Conservation (phyloP, 2,329 filamentous ascomycete species). For the Xylariales sp. region DNA sequence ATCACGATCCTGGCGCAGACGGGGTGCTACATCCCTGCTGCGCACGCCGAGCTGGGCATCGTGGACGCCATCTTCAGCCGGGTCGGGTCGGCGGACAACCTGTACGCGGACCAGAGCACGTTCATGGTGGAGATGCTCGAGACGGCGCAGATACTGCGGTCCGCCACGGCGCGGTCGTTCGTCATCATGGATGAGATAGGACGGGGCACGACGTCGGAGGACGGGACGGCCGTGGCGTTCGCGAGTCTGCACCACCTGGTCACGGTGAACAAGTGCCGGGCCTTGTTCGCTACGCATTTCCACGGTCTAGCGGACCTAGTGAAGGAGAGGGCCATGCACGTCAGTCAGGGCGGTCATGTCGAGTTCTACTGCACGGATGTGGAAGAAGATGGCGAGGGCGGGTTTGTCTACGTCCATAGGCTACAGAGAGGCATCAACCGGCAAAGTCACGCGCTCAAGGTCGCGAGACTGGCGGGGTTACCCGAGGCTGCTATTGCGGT, state of each 20-base stretch:
- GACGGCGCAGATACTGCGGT: conserved; percentile 81
- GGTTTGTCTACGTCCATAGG: conserved; percentile 83
- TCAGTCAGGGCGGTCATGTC: conserved; percentile 37
- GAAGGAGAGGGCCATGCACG: conserved; percentile 38
- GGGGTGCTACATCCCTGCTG: conserved; percentile 87
- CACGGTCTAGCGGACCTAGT: conserved; percentile 79
- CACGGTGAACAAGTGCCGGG: conserved; percentile 69
- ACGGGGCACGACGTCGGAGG: conserved; percentile 86
- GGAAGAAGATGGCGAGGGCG: conserved; percentile 62
- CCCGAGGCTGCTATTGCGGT: conserved; percentile 67
- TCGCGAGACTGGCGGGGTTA: conserved; percentile 81
- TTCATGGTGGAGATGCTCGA: conserved; percentile 99
- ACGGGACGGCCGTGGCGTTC: conserved; percentile 85
- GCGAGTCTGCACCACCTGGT: conserved; percentile 83
- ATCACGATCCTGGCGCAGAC: conserved; percentile 91
- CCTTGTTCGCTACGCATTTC: conserved; percentile 94
- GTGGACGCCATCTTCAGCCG: conserved; percentile 96
- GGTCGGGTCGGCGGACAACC: conserved; percentile 87
- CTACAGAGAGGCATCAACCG: conserved; percentile 78
- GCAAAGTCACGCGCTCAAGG: conserved; percentile 87
- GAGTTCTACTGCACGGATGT: conserved; percentile 88
- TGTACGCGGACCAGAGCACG: conserved; percentile 92
- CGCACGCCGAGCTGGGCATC: conserved; percentile 78
- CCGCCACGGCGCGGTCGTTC: conserved; percentile 79
- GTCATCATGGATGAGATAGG: conserved; percentile 99